phyloP scores from a whole-genome alignment of 2,329 filamentous ascomycete genomes.

The Periconia sp. region DNA sequence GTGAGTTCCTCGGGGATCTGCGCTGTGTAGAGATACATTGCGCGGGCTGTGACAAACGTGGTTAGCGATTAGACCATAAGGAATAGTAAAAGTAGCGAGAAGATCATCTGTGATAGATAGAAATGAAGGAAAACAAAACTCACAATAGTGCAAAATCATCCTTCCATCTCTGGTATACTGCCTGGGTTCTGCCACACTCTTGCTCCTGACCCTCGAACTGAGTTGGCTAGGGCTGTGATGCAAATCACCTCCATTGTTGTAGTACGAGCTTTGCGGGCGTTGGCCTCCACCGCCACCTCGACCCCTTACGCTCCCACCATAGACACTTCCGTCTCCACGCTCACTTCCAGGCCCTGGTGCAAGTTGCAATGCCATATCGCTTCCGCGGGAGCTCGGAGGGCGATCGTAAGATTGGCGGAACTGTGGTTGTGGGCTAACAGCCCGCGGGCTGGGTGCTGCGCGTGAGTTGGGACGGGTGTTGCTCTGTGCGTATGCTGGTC shows the following conservation, averaged over 20 bases:
- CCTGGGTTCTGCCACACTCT: conserved; percentile 83
- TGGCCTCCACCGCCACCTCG: conserved; percentile 21
- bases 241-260: conserved; percentile 35
- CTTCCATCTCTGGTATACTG: conserved; percentile 85
- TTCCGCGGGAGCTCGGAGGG: conserved; percentile 48
- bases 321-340: conserved; percentile 42
- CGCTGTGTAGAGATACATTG: conserved; percentile 90
- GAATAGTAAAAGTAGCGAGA: neutral
- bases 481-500: conserved; percentile 2
- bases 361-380: conserved; percentile 50
- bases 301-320: conserved; percentile 45
- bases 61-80: neutral
- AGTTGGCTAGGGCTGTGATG: conserved; percentile 31
- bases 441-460: conserved; percentile 29
- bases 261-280: conserved; percentile 50
- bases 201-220: conserved; percentile 63
- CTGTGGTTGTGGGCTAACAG: conserved; percentile 56
- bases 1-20: conserved; percentile 94
- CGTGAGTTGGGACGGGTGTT: conserved; percentile 4
- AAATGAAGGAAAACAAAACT: conserved; percentile 48
- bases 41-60: conserved; percentile 65
- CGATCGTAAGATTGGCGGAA: conserved; percentile 52
- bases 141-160: conserved; percentile 90
- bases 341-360: conserved; percentile 42
- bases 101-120: neutral